Evolutionary conservation across 192 early-diverging fungal species (phyloP), one percentile per base, ranked within the genome.

Genomic region (Coemansia sp.): DNA sequence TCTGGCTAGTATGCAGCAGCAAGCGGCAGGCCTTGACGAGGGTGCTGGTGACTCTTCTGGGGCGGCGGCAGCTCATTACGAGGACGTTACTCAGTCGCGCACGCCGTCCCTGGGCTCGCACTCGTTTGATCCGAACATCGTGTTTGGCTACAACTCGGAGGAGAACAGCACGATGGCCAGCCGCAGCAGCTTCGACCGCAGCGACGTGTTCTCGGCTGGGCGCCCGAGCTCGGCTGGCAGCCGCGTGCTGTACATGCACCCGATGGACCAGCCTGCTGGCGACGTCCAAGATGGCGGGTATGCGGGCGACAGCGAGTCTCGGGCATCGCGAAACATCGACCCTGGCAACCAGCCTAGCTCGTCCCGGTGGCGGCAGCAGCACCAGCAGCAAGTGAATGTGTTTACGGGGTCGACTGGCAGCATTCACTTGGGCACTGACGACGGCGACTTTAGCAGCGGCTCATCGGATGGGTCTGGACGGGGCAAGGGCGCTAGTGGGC

Each of bases 151-250:
- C 31, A 81, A 66, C 38, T 75, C 73, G 2, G 78, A 81, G 47
- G 78, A 81, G 28, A 75, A 68, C 65, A 81, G 78, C 73, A 81
- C 78, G 1, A 72, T 81, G 73, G 78, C 73, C 33, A 81, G 78
- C 25, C 78, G 73, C 59, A 81, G 69, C 64, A 81, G 78, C 55
- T 71, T 81, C 36, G 78, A 72, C 12, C 73, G 69, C 60, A 72
- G 73, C 60, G 73, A 75, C 23, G 36, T 72, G 10, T 59, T 69
- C 38, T 52, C 47, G 14, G 42, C 23, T 16, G 62, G 48, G 13
- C 62, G 78, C 6, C 77, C 77, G 3, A 59, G 68, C 10, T 79
- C 77, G 10, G 62, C 77, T 2, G 65, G 68, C 11, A 75, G 73
- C 36, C 68, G 66, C 18, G 69, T 81, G 3, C 48, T 81, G 42